These are phyloP conservation scores for Nakazawaea sp. DNA, from an alignment of 805 yeast species.

Conservation along the genomic window DNA sequence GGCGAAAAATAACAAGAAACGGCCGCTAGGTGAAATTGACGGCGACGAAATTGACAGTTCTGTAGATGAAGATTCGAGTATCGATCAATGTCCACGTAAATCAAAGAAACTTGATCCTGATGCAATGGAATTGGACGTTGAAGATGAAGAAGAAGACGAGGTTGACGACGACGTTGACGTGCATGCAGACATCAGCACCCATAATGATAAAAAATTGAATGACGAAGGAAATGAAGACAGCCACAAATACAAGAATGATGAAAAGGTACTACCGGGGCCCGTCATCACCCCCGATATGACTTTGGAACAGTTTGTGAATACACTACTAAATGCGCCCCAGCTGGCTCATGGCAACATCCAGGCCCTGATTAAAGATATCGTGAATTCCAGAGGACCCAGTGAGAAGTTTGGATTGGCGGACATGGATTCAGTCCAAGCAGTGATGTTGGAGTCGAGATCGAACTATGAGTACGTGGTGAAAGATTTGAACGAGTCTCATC, in stretches of 20 bases:
- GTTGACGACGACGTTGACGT: neutral
- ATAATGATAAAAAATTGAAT: too few species aligned
- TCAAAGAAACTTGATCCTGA: too few species aligned
- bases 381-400: conserved; percentile 3
- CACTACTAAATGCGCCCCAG: conserved; percentile 1
- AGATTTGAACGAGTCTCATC: conserved; percentile 3
- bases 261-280: neutral
- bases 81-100: too few species aligned
- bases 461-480: conserved; percentile 2
- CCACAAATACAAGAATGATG: neutral
- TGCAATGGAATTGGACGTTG: too few species aligned
- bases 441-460: too few species aligned
- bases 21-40: neutral
- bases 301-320: conserved; percentile 3
- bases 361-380: neutral
- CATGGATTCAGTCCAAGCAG: too few species aligned
- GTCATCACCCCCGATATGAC: conserved; percentile 3
- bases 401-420: too few species aligned
- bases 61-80: too few species aligned
- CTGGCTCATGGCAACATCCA: neutral
- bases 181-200: neutral
- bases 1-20: too few species aligned
- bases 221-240: neutral
- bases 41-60: neutral
- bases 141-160: neutral